Conservation (phyloP, 768 basidiomycete species). For the Lentinula sp. region DNA sequence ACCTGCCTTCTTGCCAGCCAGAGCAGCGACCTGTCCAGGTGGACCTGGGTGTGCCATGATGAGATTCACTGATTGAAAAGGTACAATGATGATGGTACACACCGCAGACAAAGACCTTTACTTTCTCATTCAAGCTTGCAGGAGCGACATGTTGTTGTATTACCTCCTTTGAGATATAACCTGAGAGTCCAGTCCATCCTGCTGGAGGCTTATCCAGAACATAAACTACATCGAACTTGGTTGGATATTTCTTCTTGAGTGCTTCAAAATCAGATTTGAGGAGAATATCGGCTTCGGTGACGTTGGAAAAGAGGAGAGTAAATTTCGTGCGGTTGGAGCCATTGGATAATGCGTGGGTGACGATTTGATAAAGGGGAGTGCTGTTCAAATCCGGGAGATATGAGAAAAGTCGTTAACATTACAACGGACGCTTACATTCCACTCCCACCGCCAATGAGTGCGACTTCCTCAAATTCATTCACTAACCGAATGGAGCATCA, state of each 20-base stretch:
- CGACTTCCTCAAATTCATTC: constrained; percentile 81
- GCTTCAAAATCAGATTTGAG: constrained; percentile 72
- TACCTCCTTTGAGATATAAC: constrained; percentile 69
- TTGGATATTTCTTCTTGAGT: constrained; percentile 61
- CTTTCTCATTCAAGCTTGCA: constrained; percentile 61
- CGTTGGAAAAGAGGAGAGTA: constrained; percentile 87
- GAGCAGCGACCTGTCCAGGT: constrained; percentile 80
- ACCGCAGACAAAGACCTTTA: constrained; percentile 91
- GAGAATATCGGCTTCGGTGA: constrained; percentile 86
- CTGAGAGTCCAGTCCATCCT: constrained; percentile 60
- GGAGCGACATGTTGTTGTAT: constrained; percentile 70
- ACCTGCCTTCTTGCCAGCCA: constrained; percentile 87
- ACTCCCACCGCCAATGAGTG: constrained; percentile 87
- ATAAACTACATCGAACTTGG: constrained; percentile 79
- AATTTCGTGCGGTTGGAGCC: constrained; percentile 88
- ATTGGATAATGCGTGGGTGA: constrained; percentile 67
- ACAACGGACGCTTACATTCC: constrained; percentile 61
- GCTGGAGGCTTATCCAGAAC: constrained; percentile 70
- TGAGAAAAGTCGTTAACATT: neutral
- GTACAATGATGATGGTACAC: constrained; percentile 18
- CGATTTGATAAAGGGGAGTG: constrained; percentile 79
- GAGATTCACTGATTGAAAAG: neutral
- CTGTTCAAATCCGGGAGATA: constrained; percentile 27
- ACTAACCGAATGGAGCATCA: constrained; percentile 29
- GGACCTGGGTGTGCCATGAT: constrained; percentile 42